Conservation (phyloP, 345 rosid genomes). For the Gossypium turneri region DNA sequence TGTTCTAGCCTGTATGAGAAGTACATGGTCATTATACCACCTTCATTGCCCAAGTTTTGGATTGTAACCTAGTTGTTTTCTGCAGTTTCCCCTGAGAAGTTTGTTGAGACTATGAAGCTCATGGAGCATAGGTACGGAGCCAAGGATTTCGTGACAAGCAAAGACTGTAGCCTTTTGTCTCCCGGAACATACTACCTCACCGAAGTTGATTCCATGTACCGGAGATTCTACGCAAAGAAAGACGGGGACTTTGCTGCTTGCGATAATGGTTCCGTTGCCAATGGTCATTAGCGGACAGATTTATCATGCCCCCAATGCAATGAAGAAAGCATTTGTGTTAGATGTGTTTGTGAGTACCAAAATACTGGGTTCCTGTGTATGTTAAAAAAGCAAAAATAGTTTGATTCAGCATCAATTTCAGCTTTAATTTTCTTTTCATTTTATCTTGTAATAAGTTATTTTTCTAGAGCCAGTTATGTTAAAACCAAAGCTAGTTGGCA, state of each 20-base stretch:
- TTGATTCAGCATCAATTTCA: too few species aligned
- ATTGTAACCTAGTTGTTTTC: neutral
- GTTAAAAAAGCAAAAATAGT: neutral
- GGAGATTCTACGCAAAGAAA: slow-evolving; percentile 87
- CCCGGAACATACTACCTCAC: slow-evolving; percentile 93
- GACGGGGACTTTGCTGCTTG: slow-evolving; percentile 19
- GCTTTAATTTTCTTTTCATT: too few species aligned
- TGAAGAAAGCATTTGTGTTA: slow-evolving; percentile 3
- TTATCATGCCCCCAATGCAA: neutral
- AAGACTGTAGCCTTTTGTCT: slow-evolving; percentile 77
- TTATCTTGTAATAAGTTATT: too few species aligned
- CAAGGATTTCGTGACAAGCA: slow-evolving; percentile 89
- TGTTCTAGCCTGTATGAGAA: neutral
- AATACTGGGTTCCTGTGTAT: slow-evolving; percentile 15
- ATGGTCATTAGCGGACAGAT: slow-evolving; percentile 57
- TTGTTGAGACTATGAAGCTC: slow-evolving; percentile 78
- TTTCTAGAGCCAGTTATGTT: too few species aligned
- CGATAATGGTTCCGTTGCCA: slow-evolving; percentile 49
- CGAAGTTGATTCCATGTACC: slow-evolving; percentile 84
- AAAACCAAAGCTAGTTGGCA: too few species aligned
- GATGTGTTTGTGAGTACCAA: slow-evolving; percentile 10
- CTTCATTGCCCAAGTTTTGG: neutral
- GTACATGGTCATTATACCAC: neutral
- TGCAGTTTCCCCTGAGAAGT: slow-evolving; percentile 83
- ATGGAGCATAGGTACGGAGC: slow-evolving; percentile 99